A percentile compares a stretch with the other conserved stretches of the same genome.
phyloP scores from a whole-genome alignment of 23 red algal species.

The Gracilaria caudata region DNA sequence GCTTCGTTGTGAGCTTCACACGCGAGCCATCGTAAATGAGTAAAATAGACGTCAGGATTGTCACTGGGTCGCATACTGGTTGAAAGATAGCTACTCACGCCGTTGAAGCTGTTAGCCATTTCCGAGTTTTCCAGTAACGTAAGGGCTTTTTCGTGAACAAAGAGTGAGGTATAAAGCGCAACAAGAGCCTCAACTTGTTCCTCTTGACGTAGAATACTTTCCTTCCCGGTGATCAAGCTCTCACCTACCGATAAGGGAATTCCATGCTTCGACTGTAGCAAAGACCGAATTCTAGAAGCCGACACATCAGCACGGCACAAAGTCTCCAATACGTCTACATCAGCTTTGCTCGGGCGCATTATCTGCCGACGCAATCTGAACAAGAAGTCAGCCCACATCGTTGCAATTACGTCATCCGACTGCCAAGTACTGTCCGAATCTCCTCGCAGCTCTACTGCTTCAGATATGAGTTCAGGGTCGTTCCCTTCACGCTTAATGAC shows the following conservation, averaged over 20 bases:
- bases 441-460: slow-evolving; percentile 68
- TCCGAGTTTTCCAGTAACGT: slow-evolving; percentile 60
- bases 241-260: slow-evolving; percentile 47
- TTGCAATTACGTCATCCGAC: slow-evolving; percentile 36
- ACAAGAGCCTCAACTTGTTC: slow-evolving; percentile 64
- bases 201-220: slow-evolving; percentile 47
- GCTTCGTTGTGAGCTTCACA: slow-evolving; percentile 30
- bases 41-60: slow-evolving; percentile 37
- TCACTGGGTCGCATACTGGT: slow-evolving; percentile 45
- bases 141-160: slow-evolving; percentile 59
- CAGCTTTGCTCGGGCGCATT: slow-evolving; percentile 51
- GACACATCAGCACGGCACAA: slow-evolving; percentile 58
- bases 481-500: slow-evolving; percentile 36
- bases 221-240: slow-evolving; percentile 18
- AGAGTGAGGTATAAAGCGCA: slow-evolving; percentile 52
- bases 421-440: slow-evolving; percentile 27
- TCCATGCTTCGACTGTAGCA: slow-evolving; percentile 45
- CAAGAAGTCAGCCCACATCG: slow-evolving; percentile 72
- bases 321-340: slow-evolving; percentile 57
- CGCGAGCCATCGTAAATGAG: slow-evolving; percentile 51
- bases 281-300: slow-evolving; percentile 27
- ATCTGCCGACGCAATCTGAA: slow-evolving; percentile 50
- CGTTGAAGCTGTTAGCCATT: slow-evolving; percentile 29
- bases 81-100: slow-evolving; percentile 52
- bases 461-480: slow-evolving; percentile 44